Evolutionary conservation across 2,329 filamentous ascomycete species (phyloP).

Genomic region (Aspergillus tanneri): DNA sequence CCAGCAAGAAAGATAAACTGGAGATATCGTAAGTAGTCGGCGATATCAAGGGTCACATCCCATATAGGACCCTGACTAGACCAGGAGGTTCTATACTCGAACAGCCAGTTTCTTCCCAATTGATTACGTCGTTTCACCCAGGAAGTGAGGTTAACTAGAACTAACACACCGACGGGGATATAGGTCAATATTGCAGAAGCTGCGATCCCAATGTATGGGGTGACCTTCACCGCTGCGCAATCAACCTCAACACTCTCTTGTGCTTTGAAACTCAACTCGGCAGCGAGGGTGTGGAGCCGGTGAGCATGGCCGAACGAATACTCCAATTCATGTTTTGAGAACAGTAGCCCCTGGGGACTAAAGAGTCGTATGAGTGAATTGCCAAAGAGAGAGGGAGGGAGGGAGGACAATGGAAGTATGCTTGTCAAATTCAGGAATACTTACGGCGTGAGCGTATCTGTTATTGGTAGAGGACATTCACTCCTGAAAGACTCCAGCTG

Average conservation of each 20-base stretch:
- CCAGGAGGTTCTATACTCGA: background rate
- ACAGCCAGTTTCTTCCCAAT: background rate
- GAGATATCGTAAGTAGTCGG: constrained; percentile 6
- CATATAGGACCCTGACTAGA: background rate
- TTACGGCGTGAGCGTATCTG: background rate
- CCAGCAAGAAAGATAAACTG: constrained; percentile 13
- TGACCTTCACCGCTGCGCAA: constrained; percentile 6
- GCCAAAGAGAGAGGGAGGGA: too few relatives aligned
- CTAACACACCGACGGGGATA: background rate
- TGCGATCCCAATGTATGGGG: constrained; percentile 6
- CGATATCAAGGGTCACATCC: background rate
- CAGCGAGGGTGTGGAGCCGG: constrained; percentile 6
- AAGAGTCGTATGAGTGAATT: too few relatives aligned
- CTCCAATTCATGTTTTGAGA: constrained; percentile 2
- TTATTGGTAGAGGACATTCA: background rate
- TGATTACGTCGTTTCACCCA: background rate
- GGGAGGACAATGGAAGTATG: background rate
- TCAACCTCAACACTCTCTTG: background rate
- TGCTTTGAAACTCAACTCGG: background rate
- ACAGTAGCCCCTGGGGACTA: background rate
- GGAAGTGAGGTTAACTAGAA: constrained; percentile 1
- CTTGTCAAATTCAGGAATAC: background rate
- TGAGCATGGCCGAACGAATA: constrained; percentile 7
- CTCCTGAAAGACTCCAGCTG: background rate
- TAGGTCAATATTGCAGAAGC: constrained; percentile 1